Conservation (phyloP, 805 yeast species). For the Cyberlindnera nakhonratchasimensis region DNA sequence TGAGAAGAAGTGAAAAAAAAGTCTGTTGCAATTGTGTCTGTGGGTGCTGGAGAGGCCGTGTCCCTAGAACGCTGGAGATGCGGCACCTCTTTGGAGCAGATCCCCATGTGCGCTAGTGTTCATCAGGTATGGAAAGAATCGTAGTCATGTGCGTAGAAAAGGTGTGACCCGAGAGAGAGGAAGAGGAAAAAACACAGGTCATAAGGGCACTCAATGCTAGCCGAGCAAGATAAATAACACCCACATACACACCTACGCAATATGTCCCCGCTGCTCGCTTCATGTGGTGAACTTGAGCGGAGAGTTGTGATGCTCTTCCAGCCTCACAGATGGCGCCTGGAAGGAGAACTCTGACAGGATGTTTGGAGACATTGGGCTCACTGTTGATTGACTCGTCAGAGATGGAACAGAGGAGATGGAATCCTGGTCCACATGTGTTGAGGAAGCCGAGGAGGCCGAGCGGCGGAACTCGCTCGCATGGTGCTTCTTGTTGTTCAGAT, state of each 20-base stretch:
- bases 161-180: too few relatives aligned
- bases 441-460: not conserved
- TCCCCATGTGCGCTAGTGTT: too few relatives aligned
- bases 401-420: constrained; percentile 8
- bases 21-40: too few relatives aligned
- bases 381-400: constrained; percentile 9
- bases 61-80: too few relatives aligned
- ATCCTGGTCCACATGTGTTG: constrained; percentile 4
- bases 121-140: too few relatives aligned
- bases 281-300: constrained; percentile 3
- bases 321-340: not conserved
- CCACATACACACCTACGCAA: not conserved
- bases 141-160: too few relatives aligned
- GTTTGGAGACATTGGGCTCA: constrained; percentile 9
- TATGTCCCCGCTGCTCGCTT: not conserved
- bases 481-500: constrained; percentile 2
- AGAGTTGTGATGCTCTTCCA: constrained; percentile 7
- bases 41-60: too few relatives aligned
- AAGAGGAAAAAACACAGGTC: too few relatives aligned
- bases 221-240: too few relatives aligned
- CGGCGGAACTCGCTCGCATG: not conserved
- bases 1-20: too few relatives aligned
- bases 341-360: constrained; percentile 1
- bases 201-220: too few relatives aligned
- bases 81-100: too few relatives aligned